phyloP scores from a whole-genome alignment of 2,329 filamentous ascomycete genomes.

The Cercospora citrullina region DNA sequence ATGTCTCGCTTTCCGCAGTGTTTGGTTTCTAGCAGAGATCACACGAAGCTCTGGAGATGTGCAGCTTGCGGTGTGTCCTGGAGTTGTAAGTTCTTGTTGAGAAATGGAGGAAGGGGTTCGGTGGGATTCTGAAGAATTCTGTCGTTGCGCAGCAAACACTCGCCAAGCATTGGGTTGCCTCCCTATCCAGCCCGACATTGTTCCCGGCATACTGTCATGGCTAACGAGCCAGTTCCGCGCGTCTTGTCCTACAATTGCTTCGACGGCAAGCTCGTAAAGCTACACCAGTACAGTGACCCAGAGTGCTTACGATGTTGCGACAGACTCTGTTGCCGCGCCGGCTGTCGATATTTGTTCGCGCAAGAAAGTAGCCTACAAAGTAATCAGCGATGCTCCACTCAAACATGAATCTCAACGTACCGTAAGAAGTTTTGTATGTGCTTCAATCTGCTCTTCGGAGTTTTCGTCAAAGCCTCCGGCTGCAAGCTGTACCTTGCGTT shows the following conservation, averaged over 20 bases:
- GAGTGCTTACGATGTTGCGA: too few species aligned
- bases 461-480: background rate
- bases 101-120: background rate
- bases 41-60: background rate
- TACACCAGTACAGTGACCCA: too few species aligned
- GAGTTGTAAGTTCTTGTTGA: background rate
- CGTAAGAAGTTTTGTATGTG: background rate
- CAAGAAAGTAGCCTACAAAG: background rate
- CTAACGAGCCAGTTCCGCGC: too few species aligned
- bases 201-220: too few species aligned
- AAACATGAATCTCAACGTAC: background rate
- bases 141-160: background rate
- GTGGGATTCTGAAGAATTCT: background rate
- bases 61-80: too few species aligned
- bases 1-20: background rate
- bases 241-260: too few species aligned
- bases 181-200: too few species aligned
- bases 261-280: too few species aligned
- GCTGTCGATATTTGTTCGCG: too few species aligned
- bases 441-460: background rate
- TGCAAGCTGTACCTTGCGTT: background rate
- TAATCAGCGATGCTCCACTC: background rate
- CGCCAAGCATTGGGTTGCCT: background rate
- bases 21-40: background rate
- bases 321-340: too few species aligned